Base-by-base conservation (phyloP, 345 rosid species). In the Nephelium lappaceum region DNA sequence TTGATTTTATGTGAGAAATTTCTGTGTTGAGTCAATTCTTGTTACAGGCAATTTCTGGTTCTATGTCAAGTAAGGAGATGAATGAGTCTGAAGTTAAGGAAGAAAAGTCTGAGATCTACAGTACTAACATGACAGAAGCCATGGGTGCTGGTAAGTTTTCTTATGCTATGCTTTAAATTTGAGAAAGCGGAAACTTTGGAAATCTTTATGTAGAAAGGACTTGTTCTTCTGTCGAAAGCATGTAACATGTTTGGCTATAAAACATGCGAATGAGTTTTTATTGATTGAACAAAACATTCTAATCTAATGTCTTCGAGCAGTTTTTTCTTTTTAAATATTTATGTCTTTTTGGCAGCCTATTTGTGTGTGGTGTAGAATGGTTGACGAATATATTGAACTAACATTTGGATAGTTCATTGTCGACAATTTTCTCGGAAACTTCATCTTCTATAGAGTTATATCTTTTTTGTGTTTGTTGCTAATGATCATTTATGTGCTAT, bases 41-140 rank as follows among this genome's bases (percentile, higher is more conserved):
- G 23, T 36, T 70, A 9, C 77, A 95, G 98, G 97, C 92, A 41
- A 79, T 90, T 77, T 84, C 93, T 64, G 95, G 89, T 73, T 84
- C 96, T 25, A 85, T 88, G 31, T 83, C 97, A 0, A 88, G 94
- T 77, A 80, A 83, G 21, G 91, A 89, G 81, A 84, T 75, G 75
- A 85, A 88, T 78, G 88, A 78, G 66, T 69, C 89, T 51, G 83
- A 90, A 51, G 78, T 84, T 31, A 64, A 88, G 79, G 86, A 83
- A 81, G 88, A 84, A 73, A 93, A 89, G 78, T 95, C 99, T n/a
- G 92, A 91, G 72, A 80, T 78, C 58, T 93, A 93, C 67, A 93
- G 97, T 81, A 86, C 84, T 84, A 89, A 88, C 84, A 95, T 95
- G 99, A 95, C 98, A n/a, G 90, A 91, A 83, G 97, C 97, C 41